Percentiles rank a stretch among this genome's conserved stretches.
Conservation (phyloP, 306 rosid species). For the Corylus heterophylla region DNA sequence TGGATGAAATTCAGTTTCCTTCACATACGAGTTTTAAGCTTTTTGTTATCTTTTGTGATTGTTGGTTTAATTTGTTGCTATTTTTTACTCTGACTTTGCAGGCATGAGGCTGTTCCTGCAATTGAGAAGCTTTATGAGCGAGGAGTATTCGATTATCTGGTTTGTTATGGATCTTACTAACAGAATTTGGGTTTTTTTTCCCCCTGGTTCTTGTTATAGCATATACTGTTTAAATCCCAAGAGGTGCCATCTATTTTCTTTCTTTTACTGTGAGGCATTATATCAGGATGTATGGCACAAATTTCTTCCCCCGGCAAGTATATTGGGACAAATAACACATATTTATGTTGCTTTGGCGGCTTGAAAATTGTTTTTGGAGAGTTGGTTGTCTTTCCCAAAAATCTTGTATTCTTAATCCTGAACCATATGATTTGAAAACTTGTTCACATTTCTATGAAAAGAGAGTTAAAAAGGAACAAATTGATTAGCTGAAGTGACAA, state of each 20-base stretch:
- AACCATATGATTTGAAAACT: neutral
- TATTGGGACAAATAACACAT: neutral
- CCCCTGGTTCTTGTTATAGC: neutral
- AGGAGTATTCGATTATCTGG: constrained; percentile 76
- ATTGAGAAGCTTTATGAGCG: constrained; percentile 70
- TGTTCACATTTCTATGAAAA: neutral
- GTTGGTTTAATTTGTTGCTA: constrained; percentile 2
- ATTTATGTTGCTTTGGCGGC: neutral
- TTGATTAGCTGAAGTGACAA: neutral
- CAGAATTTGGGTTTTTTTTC: constrained; percentile 15
- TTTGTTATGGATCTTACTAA: constrained; percentile 39
- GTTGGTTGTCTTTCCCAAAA: neutral
- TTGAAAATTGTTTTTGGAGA: neutral
- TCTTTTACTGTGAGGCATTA: neutral
- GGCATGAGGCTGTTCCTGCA: constrained; percentile 47
- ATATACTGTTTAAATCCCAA: neutral
- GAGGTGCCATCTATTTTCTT: neutral
- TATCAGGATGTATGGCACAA: neutral
- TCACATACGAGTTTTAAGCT: neutral
- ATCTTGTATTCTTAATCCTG: neutral
- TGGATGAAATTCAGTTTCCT: neutral
- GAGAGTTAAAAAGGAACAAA: neutral
- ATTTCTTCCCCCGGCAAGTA: too few relatives aligned
- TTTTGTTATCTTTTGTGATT: neutral
- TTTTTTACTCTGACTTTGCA: constrained; percentile 30